These are phyloP conservation scores for Sechiopsis laciniata DNA, from an alignment of 306 rosid genomes.

Conservation along the genomic window DNA sequence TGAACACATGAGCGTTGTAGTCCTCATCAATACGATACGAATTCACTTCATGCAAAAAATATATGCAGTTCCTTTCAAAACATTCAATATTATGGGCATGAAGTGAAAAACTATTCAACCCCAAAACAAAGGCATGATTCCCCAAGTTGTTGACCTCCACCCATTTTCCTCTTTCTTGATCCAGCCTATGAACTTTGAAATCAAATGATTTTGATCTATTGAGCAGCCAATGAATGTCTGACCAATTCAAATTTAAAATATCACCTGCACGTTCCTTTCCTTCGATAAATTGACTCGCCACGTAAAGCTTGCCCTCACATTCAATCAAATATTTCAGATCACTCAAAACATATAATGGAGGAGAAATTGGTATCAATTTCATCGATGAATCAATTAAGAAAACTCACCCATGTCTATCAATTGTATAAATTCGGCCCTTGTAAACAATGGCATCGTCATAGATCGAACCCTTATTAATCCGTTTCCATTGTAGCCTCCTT, in stretches of 20 bases:
- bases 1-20: conserved; percentile 27
- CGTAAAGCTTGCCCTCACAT: conserved; percentile 46
- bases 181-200: conserved; percentile 44
- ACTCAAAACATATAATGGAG: conserved; percentile 41
- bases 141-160: conserved; percentile 32
- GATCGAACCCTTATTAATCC: conserved; percentile 27
- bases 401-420: conserved; percentile 52
- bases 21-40: conserved; percentile 13
- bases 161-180: conserved; percentile 33
- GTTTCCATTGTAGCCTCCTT: conserved; percentile 10
- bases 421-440: conserved; percentile 47
- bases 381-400: conserved; percentile 42
- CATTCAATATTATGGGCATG: conserved; percentile 23
- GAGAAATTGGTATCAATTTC: conserved; percentile 37
- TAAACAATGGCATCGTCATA: conserved; percentile 50
- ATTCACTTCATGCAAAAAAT: conserved; percentile 24
- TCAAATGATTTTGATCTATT: neutral
- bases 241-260: too few relatives aligned
- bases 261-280: too few relatives aligned
- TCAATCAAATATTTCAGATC: conserved; percentile 56
- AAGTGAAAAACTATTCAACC: conserved; percentile 20
- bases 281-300: conserved; percentile 1
- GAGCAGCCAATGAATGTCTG: neutral
- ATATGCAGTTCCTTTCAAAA: conserved; percentile 31
- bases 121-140: conserved; percentile 27